Conservation (phyloP, 2,329 filamentous ascomycete genomes). For the Gnomoniopsis sp. region DNA sequence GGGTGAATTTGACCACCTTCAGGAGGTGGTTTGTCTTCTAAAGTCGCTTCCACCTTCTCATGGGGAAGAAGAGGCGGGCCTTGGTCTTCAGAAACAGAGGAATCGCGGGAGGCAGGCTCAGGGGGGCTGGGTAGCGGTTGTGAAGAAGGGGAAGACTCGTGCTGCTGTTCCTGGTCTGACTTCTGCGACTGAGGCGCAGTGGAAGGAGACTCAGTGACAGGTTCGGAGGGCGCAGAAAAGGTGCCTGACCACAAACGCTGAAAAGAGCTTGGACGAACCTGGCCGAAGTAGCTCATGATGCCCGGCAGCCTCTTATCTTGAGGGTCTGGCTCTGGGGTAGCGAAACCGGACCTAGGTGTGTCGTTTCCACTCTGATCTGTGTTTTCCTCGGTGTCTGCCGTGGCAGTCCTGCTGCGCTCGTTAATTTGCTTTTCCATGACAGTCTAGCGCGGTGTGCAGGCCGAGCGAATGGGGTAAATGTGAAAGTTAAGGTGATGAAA, state of each 20-base stretch:
- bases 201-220: slow-evolving; percentile 31
- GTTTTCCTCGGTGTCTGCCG: slow-evolving; percentile 63
- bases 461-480: slow-evolving; percentile 15
- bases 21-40: slow-evolving; percentile 28
- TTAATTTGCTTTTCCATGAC: slow-evolving; percentile 45
- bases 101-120: slow-evolving; percentile 20
- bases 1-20: slow-evolving; percentile 34
- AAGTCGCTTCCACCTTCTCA: slow-evolving; percentile 32
- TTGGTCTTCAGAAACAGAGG: slow-evolving; percentile 22
- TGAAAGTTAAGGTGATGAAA: slow-evolving; percentile 16
- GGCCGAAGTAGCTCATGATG: slow-evolving; percentile 96
- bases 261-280: slow-evolving; percentile 92
- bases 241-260: slow-evolving; percentile 40
- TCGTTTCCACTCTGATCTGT: slow-evolving; percentile 78
- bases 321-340: slow-evolving; percentile 89
- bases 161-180: slow-evolving; percentile 9
- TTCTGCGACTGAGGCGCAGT: slow-evolving; percentile 20
- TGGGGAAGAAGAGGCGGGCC: slow-evolving; percentile 35
- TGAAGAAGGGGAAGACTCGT: slow-evolving; percentile 19
- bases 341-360: slow-evolving; percentile 84
- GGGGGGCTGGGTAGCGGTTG: slow-evolving; percentile 23
- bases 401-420: slow-evolving; percentile 49
- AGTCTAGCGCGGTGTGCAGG: slow-evolving; percentile 2
- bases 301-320: slow-evolving; percentile 93
- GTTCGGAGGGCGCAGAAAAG: slow-evolving; percentile 37